Conservation (phyloP, 305 asterid genomes). For the Stenogyne calaminthoides region DNA sequence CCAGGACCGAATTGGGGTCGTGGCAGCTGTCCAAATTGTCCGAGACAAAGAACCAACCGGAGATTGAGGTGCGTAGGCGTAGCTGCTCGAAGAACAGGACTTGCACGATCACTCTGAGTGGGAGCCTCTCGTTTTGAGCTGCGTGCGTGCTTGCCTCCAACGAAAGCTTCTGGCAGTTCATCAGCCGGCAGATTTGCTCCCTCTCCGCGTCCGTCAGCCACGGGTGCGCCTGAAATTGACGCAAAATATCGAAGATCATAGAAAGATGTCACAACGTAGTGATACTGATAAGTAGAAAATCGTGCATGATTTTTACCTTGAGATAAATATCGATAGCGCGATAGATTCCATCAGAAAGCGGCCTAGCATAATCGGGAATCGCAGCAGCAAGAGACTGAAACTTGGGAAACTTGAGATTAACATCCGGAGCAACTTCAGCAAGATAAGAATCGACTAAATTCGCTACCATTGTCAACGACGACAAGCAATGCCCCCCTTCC, state of each 20-base stretch:
- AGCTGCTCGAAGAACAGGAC: conserved; percentile 92
- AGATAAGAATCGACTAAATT: conserved; percentile 82
- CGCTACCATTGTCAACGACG: conserved; percentile 78
- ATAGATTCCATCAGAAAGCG: conserved; percentile 74
- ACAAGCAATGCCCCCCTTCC: conserved; percentile 50
- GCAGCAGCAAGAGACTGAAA: conserved; percentile 81
- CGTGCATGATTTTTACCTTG: conserved; percentile 48
- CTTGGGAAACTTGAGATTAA: conserved; percentile 73
- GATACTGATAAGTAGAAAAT: neutral
- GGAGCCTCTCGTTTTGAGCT: conserved; percentile 90
- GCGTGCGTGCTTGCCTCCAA: conserved; percentile 93
- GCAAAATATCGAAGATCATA: neutral
- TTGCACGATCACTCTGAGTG: conserved; percentile 81
- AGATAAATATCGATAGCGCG: conserved; percentile 87
- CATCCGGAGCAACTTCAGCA: conserved; percentile 83
- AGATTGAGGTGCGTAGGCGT: conserved; percentile 81
- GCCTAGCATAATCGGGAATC: conserved; percentile 85
- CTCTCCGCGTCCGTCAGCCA: conserved; percentile 78
- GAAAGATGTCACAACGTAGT: neutral
- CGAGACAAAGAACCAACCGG: conserved; percentile 86
- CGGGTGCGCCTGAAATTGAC: conserved; percentile 65
- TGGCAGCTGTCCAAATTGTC: conserved; percentile 67
- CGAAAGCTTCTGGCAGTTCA: conserved; percentile 93
- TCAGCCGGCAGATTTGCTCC: conserved; percentile 80
- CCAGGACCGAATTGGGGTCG: conserved; percentile 46